phyloP scores from a whole-genome alignment of 208 protist species.

The Leishmania lainsoni region DNA sequence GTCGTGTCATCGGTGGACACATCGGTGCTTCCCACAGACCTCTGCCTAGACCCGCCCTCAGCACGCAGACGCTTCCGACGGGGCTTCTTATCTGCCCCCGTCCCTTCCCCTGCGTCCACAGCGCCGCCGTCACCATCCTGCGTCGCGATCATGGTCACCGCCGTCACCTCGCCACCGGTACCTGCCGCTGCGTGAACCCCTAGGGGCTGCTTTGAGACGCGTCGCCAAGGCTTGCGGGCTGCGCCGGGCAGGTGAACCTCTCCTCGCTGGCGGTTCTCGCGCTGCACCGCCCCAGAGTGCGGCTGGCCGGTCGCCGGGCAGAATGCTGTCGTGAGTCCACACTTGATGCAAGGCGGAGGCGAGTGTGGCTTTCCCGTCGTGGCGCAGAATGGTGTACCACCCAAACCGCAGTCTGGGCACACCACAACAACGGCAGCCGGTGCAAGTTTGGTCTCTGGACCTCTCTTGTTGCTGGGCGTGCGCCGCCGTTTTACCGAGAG shows the following conservation, averaged over 20 bases:
- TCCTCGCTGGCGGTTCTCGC: constrained; percentile 40
- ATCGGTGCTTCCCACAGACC: not conserved
- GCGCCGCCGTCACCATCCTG: constrained; percentile 15
- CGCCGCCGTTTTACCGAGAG: constrained; percentile 15
- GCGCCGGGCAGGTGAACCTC: constrained; percentile 50
- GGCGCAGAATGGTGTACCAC: constrained; percentile 61
- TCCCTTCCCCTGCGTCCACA: not conserved
- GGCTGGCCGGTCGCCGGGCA: constrained; percentile 68
- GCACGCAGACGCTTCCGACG: constrained; percentile 25
- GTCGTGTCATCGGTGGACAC: not conserved
- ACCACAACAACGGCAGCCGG: not conserved
- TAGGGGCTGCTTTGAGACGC: not conserved
- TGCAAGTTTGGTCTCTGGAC: not conserved
- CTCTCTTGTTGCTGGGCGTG: constrained; percentile 11
- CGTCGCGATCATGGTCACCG: constrained; percentile 24
- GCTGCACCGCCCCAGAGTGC: constrained; percentile 38
- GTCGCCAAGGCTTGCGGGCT: constrained; percentile 12
- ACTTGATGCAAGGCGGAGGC: constrained; percentile 40
- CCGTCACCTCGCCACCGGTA: constrained; percentile 12
- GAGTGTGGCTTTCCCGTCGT: constrained; percentile 53
- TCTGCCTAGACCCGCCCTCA: not conserved
- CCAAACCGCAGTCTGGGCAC: constrained; percentile 65
- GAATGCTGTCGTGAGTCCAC: constrained; percentile 60
- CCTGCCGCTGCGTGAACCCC: not conserved
- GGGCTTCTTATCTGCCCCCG: constrained; percentile 13